phyloP scores from a whole-genome alignment of 495 filamentous ascomycete genomes.

The Coniosporium apollinis region DNA sequence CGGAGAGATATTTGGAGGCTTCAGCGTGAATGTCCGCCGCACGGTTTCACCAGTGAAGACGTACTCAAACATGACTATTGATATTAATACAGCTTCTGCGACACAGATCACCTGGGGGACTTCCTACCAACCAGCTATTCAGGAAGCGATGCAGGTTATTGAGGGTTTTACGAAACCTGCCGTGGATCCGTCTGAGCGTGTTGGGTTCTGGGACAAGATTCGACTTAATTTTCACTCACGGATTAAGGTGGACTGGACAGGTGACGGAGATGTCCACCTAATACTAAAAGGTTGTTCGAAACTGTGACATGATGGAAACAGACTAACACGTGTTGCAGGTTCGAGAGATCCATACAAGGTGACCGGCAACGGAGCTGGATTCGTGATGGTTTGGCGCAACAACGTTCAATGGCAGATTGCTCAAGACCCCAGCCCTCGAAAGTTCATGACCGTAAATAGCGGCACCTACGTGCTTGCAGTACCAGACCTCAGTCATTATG shows the following conservation, averaged over 20 bases:
- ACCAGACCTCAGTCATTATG: constrained; percentile 82
- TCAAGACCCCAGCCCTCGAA: constrained; percentile 64
- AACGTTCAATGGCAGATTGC: constrained; percentile 77
- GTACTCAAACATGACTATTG: constrained; percentile 77
- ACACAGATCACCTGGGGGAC: constrained; percentile 94
- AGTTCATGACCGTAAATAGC: constrained; percentile 90
- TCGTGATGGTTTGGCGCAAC: constrained; percentile 94
- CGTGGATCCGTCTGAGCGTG: constrained; percentile 78
- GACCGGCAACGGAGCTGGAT: constrained; percentile 81
- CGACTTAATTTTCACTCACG: constrained; percentile 88
- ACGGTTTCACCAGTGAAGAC: constrained; percentile 93
- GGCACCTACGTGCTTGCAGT: constrained; percentile 87
- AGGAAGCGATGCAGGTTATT: constrained; percentile 99
- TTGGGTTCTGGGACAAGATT: constrained; percentile 99
- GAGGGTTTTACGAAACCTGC: constrained; percentile 94
- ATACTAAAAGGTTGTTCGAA: constrained; percentile 84
- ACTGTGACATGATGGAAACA: too few species aligned
- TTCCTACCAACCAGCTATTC: constrained; percentile 94
- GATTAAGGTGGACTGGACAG: constrained; percentile 74
- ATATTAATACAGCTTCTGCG: constrained; percentile 81
- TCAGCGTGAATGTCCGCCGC: constrained; percentile 70
- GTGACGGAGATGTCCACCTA: constrained; percentile 89
- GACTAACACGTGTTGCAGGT: constrained; percentile 23
- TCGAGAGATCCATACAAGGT: constrained; percentile 87
- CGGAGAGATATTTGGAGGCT: constrained; percentile 39